Conservation (phyloP, 352 stramenopile species). For the Phytophthora cactorum region DNA sequence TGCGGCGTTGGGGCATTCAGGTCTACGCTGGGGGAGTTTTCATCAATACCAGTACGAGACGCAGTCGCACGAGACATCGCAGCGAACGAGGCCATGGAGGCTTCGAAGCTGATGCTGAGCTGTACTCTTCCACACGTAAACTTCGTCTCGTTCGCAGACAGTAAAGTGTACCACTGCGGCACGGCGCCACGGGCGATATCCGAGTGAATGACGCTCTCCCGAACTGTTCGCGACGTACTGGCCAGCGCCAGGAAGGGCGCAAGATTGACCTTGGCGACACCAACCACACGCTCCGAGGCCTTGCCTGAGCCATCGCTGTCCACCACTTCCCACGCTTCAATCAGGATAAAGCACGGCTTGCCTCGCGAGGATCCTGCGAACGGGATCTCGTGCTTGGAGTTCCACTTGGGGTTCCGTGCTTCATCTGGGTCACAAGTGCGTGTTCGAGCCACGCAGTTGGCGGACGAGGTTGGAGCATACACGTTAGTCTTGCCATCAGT, state of each 20-base stretch:
- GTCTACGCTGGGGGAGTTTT: constrained; percentile 52
- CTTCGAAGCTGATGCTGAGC: constrained; percentile 87
- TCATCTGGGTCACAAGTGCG: constrained; percentile 56
- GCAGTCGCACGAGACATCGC: constrained; percentile 37
- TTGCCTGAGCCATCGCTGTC: constrained; percentile 36
- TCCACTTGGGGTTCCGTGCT: constrained; percentile 76
- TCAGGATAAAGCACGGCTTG: constrained; percentile 89
- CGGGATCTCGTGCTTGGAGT: constrained; percentile 75
- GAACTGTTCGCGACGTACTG: constrained; percentile 80
- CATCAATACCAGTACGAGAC: constrained; percentile 32
- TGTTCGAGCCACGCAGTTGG: constrained; percentile 77
- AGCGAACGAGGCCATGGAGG: constrained; percentile 44
- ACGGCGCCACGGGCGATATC: constrained; percentile 86
- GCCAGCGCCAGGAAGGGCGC: constrained; percentile 87
- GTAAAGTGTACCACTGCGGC: constrained; percentile 87
- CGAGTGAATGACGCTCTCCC: constrained; percentile 83
- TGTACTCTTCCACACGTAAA: constrained; percentile 87
- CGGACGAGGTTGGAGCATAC: constrained; percentile 82
- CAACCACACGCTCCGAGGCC: constrained; percentile 73
- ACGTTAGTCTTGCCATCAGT: constrained; percentile 90
- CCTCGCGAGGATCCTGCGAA: constrained; percentile 75
- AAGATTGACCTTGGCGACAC: constrained; percentile 88
- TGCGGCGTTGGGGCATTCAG: constrained; percentile 60
- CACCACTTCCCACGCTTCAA: constrained; percentile 84
- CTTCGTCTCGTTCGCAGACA: constrained; percentile 86